Evolutionary conservation across 176 grass and related monocot species (phyloP).

Genomic region (Sorghum bicolor): DNA sequence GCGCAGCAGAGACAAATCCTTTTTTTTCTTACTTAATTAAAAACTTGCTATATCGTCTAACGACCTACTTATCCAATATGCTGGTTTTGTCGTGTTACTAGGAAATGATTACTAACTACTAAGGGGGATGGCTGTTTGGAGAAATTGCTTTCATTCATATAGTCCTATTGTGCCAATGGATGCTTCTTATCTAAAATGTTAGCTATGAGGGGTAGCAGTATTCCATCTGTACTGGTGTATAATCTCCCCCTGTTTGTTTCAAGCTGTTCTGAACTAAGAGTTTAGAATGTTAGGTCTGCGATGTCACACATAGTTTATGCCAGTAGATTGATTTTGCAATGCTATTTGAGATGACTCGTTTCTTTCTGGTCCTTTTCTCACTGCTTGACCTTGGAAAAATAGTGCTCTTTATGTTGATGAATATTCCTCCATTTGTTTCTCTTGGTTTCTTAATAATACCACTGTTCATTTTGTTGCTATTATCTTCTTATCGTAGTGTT

Average conservation of each 20-base stretch:
- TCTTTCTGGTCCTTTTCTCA: background rate
- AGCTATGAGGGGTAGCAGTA: background rate
- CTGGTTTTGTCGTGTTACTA: background rate
- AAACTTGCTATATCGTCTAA: background rate
- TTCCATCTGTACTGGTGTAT: background rate
- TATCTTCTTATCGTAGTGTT: background rate
- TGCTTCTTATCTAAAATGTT: background rate
- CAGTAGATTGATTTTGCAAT: background rate
- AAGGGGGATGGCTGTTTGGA: background rate
- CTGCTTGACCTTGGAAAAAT: background rate
- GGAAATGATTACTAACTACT: background rate
- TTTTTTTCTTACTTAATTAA: background rate
- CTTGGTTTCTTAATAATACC: background rate
- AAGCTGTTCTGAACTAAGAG: background rate
- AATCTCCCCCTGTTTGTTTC: background rate
- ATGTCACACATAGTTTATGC: background rate
- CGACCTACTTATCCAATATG: background rate
- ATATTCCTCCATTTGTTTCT: slow-evolving; percentile 3
- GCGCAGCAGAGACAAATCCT: background rate
- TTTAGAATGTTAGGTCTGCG: background rate
- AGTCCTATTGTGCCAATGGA: background rate
- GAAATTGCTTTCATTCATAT: background rate
- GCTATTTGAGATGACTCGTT: background rate
- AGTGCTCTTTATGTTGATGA: background rate
- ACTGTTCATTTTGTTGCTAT: background rate